Conservation (phyloP, 1,139 yeast genomes). For the Magnusiomyces magnusii region DNA sequence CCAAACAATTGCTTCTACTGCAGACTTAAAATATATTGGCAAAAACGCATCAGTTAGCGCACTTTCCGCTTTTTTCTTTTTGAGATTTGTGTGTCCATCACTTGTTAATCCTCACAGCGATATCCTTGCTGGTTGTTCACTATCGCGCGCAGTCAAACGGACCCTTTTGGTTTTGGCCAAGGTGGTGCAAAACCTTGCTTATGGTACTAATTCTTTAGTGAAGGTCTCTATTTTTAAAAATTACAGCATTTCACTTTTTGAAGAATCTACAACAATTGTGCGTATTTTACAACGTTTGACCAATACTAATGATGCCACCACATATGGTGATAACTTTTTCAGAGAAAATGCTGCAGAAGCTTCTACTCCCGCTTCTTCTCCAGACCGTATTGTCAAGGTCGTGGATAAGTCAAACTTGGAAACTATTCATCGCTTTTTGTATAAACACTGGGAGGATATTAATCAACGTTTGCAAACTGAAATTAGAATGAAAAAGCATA, state of each 20-base stretch:
- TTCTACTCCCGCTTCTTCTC: neutral
- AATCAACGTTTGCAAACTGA: slow-evolving; percentile 22
- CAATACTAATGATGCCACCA: slow-evolving; percentile 15
- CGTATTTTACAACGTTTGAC: slow-evolving; percentile 16
- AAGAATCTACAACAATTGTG: slow-evolving; percentile 10
- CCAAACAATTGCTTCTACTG: slow-evolving; percentile 51
- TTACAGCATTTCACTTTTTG: neutral
- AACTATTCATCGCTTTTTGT: slow-evolving; percentile 54
- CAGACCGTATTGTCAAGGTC: slow-evolving; percentile 6
- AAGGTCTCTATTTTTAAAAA: slow-evolving; percentile 46
- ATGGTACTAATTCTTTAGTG: slow-evolving; percentile 53
- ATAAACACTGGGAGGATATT: slow-evolving; percentile 51
- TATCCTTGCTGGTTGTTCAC: slow-evolving; percentile 24
- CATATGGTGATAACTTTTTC: neutral
- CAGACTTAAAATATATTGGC: slow-evolving; percentile 52
- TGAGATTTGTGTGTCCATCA: slow-evolving; percentile 79
- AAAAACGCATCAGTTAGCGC: slow-evolving; percentile 46
- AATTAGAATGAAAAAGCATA: slow-evolving; percentile 18
- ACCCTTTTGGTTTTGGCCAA: slow-evolving; percentile 69
- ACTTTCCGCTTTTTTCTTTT: slow-evolving; percentile 72
- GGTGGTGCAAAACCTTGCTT: slow-evolving; percentile 74
- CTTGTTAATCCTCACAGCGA: slow-evolving; percentile 74
- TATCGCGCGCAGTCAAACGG: slow-evolving; percentile 44
- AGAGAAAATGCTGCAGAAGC: slow-evolving; percentile 6
- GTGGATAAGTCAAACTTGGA: slow-evolving; percentile 24